Conservation (phyloP, 495 filamentous ascomycete genomes). For the Aspergillus diversus region DNA sequence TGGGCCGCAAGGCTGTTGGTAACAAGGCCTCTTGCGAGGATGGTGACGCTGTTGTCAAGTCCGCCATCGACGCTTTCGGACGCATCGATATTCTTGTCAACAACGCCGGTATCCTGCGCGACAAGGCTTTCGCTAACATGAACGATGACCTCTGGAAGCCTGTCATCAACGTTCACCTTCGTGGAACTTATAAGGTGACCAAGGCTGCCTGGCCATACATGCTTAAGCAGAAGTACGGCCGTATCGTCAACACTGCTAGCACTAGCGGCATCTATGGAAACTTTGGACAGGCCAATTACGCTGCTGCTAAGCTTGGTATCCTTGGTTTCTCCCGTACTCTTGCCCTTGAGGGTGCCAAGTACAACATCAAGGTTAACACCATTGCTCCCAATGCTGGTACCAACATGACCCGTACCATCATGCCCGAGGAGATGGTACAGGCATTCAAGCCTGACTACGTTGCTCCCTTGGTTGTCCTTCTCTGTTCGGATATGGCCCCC, state of each 20-base stretch:
- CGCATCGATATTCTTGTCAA: constrained; percentile 94
- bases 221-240: constrained; percentile 98
- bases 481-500: constrained; percentile 87
- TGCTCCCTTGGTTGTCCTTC: constrained; percentile 85
- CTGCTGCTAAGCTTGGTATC: constrained; percentile 93
- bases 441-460: constrained; percentile 99
- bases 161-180: constrained; percentile 88
- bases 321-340: constrained; percentile 92
- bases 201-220: constrained; percentile 99
- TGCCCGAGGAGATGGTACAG: constrained; percentile 97
- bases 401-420: constrained; percentile 91
- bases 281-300: constrained; percentile 98
- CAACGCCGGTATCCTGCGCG: constrained; percentile 95
- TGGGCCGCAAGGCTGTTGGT: constrained; percentile 88
- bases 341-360: constrained; percentile 91
- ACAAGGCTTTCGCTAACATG: constrained; percentile 99
- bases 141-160: constrained; percentile 91
- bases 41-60: constrained; percentile 89
- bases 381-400: constrained; percentile 98
- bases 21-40: constrained; percentile 95
- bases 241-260: constrained; percentile 93
- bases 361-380: constrained; percentile 98
- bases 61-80: constrained; percentile 89
- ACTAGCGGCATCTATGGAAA: constrained; percentile 98
- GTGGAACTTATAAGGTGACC: constrained; percentile 95